Evolutionary conservation across 441 rosid genomes (phyloP), one percentile per base, ranked within the genome.

Genomic region (Hura crepitans): DNA sequence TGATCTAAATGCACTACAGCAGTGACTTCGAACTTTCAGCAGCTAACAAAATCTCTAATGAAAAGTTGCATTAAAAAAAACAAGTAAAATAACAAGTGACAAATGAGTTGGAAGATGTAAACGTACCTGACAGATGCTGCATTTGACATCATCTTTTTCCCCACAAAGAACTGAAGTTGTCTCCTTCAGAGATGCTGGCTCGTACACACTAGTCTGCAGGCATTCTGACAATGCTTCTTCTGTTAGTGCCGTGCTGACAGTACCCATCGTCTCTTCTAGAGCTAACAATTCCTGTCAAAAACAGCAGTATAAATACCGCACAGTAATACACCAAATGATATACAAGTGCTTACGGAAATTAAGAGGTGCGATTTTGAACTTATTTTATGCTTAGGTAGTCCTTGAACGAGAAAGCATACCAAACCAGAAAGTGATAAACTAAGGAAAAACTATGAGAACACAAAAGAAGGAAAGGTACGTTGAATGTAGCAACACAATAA

Each of bases 91-190:
- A 50, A 13, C 17, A 23, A 20, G 12, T n/a, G n/a, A n/a, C n/a
- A 10, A 45, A 31, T 8, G 7, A 51, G 23, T 25, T 15, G 45
- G 12, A 39, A 13, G 62, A 49, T 62, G 68, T 30, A 68, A n/a
- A n/a, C n/a, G 30, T n/a, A 95, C 98, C 97, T 91, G 98, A 77
- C 98, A 96, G 68, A 96, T 80, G 66, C 90, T 89, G 89, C 99
- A 95, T 75, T 87, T 95, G 72, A 78, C 71, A 75, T 87, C 92
- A 72, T 83, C 81, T 56, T 79, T 81, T 66, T 77, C 77, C 56
- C 73, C 81, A 23, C 72, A 47, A 56, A 66, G 59, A 49, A 50
- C 68, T 15, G 74, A 18, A 74, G 71, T 68, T 54, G 46, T 76
- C 71, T 66, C 78, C 65, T 82, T 79, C 45, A 33, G 37, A 62